A percentile compares a stretch with the other conserved stretches of the same genome.
These are phyloP conservation scores for Coemansia asiatica DNA, from an alignment of 192 early-diverging fungal species.

Conservation along the genomic window DNA sequence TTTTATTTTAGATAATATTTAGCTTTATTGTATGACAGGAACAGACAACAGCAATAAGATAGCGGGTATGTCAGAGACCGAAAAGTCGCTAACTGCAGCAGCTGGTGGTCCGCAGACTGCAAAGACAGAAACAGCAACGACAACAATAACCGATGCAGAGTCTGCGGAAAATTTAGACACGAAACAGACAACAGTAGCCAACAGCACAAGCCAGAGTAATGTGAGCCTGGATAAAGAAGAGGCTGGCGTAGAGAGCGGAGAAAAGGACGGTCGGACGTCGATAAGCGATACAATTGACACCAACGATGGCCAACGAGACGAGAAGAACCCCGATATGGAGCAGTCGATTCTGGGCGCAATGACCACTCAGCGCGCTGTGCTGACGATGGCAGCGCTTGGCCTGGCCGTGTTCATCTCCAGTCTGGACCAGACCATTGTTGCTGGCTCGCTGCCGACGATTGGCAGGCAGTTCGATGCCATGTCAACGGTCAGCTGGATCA, in stretches of 20 bases:
- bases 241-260: background rate
- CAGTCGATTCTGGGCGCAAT: background rate
- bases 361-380: background rate
- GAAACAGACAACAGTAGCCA: background rate
- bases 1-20: background rate
- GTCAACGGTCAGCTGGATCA: constrained; percentile 72
- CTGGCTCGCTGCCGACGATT: constrained; percentile 62
- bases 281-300: background rate
- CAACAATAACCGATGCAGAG: background rate
- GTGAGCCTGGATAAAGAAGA: background rate
- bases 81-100: too few species aligned
- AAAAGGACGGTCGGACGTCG: background rate
- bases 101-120: too few species aligned
- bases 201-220: background rate
- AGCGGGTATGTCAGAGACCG: background rate
- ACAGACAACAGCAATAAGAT: background rate
- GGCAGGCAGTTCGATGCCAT: constrained; percentile 57
- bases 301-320: background rate
- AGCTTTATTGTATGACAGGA: background rate
- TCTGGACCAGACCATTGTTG: constrained; percentile 67
- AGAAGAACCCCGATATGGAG: background rate
- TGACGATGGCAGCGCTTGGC: constrained; percentile 22
- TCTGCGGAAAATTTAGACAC: background rate
- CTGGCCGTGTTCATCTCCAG: constrained; percentile 59
- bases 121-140: background rate